Base-by-base conservation (phyloP, 257 asterid genomes). In the Linderniella brevidens region DNA sequence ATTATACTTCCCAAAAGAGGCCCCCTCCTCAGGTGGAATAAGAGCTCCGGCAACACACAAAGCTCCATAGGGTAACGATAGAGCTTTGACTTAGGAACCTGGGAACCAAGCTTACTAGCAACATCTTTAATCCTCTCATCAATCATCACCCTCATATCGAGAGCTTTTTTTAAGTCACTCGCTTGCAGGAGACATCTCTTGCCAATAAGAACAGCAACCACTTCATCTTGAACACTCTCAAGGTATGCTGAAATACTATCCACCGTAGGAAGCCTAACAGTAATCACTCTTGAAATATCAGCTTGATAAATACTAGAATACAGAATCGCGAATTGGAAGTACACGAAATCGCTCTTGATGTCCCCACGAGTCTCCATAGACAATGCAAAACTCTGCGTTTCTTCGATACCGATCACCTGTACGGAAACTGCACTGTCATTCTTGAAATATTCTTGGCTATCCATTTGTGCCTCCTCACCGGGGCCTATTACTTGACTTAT, bases 401-500 rank as follows among this genome's bases (percentile, higher is more conserved):
- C 95, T 68, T 87, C 97, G 50, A 87, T 80, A 60, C 95, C 79
- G 46, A 77, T 64, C 94, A 87, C 73, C 66, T 75, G 76, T 42
- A 87, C 60, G 39, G 77, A 77, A 60, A 87, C 73, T 37, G 92
- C 78, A 29, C 29, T 51, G 37, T 79, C 92, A 47, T 57, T 77
- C 72, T 78, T 79, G 48, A 70, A 86, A 47, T 76, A 58, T 63
- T 77, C 93, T 35, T 54, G 70, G 70, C 49, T 79, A 55, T 87
- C 97, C 16, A 52, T 29, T 3, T 77, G 87, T 10, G 92, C 85
- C 81, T 77, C 93, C 74, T 87, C 92, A 17, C 95, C 97, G 11
- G 95, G 97, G 53, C 97, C 97, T 50, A 87, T 64, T 12, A 87
- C 97, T 65, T 87, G 95, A 68, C 68, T 77, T 16, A 87, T 83